Conservation (phyloP, 768 basidiomycete species). For the Cyclocybe aegerita region DNA sequence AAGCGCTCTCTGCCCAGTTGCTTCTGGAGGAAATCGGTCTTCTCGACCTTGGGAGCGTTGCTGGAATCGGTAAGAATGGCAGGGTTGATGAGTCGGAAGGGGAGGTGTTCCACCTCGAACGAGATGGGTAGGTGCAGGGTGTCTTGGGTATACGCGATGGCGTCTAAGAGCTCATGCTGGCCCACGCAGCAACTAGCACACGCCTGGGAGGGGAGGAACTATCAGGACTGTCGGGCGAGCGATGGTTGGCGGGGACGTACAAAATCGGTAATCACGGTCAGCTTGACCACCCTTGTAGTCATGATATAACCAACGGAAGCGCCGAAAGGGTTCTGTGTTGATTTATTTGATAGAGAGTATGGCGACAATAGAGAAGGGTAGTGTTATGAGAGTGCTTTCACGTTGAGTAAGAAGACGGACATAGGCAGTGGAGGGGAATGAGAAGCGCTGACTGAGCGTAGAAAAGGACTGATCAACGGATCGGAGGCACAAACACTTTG, state of each 20-base stretch:
- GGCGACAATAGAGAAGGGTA: slow-evolving; percentile 9
- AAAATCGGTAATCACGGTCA: slow-evolving; percentile 51
- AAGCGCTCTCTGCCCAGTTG: slow-evolving; percentile 56
- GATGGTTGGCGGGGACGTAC: slow-evolving; percentile 25
- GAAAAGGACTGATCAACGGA: slow-evolving; percentile 4
- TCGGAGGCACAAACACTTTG: slow-evolving; percentile 12
- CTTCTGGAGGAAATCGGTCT: slow-evolving; percentile 39
- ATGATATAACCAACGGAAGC: slow-evolving; percentile 19
- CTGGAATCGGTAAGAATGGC: slow-evolving; percentile 30
- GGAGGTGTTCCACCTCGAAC: slow-evolving; percentile 53
- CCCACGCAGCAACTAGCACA: slow-evolving; percentile 55
- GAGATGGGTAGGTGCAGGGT: slow-evolving; percentile 44
- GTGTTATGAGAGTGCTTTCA: slow-evolving; percentile 26
- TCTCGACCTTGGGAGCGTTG: slow-evolving; percentile 36
- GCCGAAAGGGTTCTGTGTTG: background rate
- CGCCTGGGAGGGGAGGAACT: slow-evolving; percentile 28
- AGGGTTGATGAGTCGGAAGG: slow-evolving; percentile 46
- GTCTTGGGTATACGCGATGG: slow-evolving; percentile 48
- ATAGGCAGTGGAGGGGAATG: slow-evolving; percentile 11
- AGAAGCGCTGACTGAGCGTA: slow-evolving; percentile 4
- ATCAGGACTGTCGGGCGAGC: slow-evolving; percentile 3
- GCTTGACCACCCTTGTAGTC: slow-evolving; percentile 43
- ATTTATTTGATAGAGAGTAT: background rate
- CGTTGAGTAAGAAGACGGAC: slow-evolving; percentile 28
- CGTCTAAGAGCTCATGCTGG: slow-evolving; percentile 51